phyloP scores from a whole-genome alignment of 257 asterid species.

The Jaltomata sinuosa region DNA sequence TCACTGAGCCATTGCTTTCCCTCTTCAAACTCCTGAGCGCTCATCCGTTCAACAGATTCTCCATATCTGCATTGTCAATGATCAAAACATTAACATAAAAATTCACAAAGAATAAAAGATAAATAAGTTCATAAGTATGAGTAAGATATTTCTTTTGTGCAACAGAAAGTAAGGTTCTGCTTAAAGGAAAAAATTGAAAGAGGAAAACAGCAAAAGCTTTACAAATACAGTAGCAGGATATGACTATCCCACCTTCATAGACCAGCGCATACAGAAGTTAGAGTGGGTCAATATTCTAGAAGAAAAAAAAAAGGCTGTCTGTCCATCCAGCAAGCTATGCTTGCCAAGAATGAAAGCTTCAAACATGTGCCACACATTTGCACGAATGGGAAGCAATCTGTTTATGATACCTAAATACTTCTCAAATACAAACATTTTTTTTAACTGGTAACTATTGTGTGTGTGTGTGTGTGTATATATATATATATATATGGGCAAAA shows the following conservation, averaged over 20 bases:
- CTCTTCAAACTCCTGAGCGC: conserved; percentile 59
- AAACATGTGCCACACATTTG: background rate
- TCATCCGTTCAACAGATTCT: conserved; percentile 55
- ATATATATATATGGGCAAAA: background rate
- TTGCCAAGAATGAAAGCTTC: background rate
- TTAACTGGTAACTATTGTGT: background rate
- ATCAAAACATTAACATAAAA: background rate
- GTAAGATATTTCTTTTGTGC: background rate
- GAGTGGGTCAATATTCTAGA: background rate
- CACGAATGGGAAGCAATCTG: background rate
- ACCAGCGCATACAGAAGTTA: background rate
- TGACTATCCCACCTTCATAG: background rate
- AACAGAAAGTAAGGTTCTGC: background rate
- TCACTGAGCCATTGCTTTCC: conserved; percentile 93
- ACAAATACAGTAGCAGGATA: background rate
- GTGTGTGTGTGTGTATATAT: background rate
- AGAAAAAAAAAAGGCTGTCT: background rate
- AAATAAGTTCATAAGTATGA: background rate
- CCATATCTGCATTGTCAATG: conserved; percentile 48
- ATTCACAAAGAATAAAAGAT: background rate
- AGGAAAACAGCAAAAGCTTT: background rate
- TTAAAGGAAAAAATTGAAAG: background rate
- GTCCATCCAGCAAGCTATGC: background rate
- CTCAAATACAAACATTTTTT: background rate
- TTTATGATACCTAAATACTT: background rate